These are phyloP conservation scores for Rhododendron williamsianum DNA, from an alignment of 148 eudicot genomes.

Conservation along the genomic window DNA sequence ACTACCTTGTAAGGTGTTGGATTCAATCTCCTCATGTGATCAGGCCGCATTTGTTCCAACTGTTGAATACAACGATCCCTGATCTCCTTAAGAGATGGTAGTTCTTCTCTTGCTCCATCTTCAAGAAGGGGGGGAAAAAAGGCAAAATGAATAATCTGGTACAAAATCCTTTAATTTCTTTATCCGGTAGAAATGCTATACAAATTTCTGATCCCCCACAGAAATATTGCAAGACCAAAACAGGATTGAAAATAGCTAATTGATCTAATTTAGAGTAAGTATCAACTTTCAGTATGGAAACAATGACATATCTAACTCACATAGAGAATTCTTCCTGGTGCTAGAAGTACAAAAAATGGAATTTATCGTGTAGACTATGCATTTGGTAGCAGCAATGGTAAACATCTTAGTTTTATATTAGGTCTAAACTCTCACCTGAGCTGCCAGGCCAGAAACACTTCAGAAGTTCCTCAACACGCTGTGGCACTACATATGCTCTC, in stretches of 20 bases:
- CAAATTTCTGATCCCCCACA: neutral
- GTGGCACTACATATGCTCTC: slow-evolving; percentile 91
- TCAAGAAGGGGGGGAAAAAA: neutral
- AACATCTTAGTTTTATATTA: neutral
- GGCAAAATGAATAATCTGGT: neutral
- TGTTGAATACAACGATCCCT: slow-evolving; percentile 67
- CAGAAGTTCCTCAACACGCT: slow-evolving; percentile 89
- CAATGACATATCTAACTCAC: neutral
- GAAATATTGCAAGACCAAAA: neutral
- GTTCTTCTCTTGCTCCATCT: slow-evolving; percentile 66
- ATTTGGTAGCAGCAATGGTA: neutral
- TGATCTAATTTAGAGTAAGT: neutral
- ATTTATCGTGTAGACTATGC: neutral
- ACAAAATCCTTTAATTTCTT: neutral
- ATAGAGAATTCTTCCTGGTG: neutral
- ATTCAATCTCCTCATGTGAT: slow-evolving; percentile 94
- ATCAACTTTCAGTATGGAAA: neutral
- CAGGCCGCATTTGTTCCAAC: slow-evolving; percentile 85
- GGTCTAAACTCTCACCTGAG: slow-evolving; percentile 45
- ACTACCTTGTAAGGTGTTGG: slow-evolving; percentile 96
- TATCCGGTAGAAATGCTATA: neutral
- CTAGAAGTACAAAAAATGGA: neutral
- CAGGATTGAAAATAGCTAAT: neutral
- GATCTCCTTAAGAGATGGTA: slow-evolving; percentile 57
- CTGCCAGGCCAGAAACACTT: slow-evolving; percentile 91